Conservation (phyloP, 2,329 filamentous ascomycete genomes). For the Alternaria consortialis region DNA sequence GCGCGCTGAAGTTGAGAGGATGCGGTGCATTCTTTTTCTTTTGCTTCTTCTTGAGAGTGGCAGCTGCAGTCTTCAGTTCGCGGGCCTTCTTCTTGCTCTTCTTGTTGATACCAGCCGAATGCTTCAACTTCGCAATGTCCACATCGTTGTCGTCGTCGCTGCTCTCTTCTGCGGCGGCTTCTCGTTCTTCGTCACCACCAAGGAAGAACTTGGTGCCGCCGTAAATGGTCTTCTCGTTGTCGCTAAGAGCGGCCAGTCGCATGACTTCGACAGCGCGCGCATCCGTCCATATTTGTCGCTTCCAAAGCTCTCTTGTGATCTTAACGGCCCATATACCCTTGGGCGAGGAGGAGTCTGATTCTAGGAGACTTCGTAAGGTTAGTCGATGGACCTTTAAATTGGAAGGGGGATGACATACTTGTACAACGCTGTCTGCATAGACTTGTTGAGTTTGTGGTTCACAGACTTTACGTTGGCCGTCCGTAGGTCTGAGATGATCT, state of each 20-base stretch:
- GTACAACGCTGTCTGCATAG: conserved; percentile 91
- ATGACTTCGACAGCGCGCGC: conserved; percentile 96
- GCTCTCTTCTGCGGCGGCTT: conserved; percentile 84
- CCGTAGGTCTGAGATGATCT: conserved; percentile 90
- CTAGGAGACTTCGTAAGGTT: conserved; percentile 65
- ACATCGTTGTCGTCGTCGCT: conserved; percentile 77
- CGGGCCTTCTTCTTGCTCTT: conserved; percentile 90
- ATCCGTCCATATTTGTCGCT: conserved; percentile 94
- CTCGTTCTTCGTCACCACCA: conserved; percentile 93
- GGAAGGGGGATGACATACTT: conserved; percentile 59
- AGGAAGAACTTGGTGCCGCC: conserved; percentile 94
- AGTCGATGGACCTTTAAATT: neutral
- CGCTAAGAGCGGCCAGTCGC: conserved; percentile 88
- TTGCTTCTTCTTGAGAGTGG: conserved; percentile 80
- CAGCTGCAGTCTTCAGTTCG: conserved; percentile 79
- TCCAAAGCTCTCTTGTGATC: conserved; percentile 94
- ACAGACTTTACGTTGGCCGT: conserved; percentile 85
- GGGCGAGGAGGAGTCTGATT: conserved; percentile 81
- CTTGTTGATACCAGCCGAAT: conserved; percentile 92
- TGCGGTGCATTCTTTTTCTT: conserved; percentile 88
- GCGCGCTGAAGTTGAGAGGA: conserved; percentile 91
- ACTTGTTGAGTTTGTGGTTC: conserved; percentile 92
- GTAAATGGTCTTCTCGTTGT: conserved; percentile 91
- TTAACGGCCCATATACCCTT: conserved; percentile 97
- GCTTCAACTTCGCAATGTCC: conserved; percentile 82